phyloP scores from a whole-genome alignment of 495 filamentous ascomycete species.

The Penicillium robsamsonii region DNA sequence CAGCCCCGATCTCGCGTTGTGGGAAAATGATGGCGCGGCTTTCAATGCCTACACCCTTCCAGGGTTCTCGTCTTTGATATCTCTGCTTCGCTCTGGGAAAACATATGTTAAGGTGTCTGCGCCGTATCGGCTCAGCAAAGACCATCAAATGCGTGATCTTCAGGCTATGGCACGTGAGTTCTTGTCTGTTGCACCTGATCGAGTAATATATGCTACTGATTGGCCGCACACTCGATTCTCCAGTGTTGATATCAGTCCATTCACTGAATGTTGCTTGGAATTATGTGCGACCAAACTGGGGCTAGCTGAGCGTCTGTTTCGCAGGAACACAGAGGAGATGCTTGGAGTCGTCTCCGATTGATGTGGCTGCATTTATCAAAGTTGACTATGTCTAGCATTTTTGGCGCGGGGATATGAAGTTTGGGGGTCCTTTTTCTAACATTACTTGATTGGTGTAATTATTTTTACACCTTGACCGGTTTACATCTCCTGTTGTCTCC shows the following conservation, averaged over 20 bases:
- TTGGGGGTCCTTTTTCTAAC: neutral
- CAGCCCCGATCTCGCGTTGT: conserved; percentile 31
- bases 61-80: conserved; percentile 43
- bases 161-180: conserved; percentile 41
- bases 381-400: neutral
- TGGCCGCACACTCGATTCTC: conserved; percentile 54
- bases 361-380: neutral
- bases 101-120: conserved; percentile 53
- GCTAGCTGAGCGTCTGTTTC: conserved; percentile 44
- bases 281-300: conserved; percentile 38
- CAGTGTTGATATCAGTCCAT: conserved; percentile 43
- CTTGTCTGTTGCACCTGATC: conserved; percentile 33
- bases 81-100: conserved; percentile 35
- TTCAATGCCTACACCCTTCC: conserved; percentile 42
- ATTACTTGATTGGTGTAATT: neutral
- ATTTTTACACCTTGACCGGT: neutral
- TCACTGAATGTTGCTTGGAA: conserved; percentile 42
- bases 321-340: conserved; percentile 46
- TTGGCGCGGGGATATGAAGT: neutral
- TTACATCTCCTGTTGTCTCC: neutral
- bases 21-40: conserved; percentile 1
- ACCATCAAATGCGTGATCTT: conserved; percentile 35
- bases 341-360: conserved; percentile 18
- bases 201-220: conserved; percentile 51
- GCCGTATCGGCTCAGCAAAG: conserved; percentile 46